Conservation (phyloP, 2,329 filamentous ascomycete genomes). For the Byssoonygena ceratinophila region DNA sequence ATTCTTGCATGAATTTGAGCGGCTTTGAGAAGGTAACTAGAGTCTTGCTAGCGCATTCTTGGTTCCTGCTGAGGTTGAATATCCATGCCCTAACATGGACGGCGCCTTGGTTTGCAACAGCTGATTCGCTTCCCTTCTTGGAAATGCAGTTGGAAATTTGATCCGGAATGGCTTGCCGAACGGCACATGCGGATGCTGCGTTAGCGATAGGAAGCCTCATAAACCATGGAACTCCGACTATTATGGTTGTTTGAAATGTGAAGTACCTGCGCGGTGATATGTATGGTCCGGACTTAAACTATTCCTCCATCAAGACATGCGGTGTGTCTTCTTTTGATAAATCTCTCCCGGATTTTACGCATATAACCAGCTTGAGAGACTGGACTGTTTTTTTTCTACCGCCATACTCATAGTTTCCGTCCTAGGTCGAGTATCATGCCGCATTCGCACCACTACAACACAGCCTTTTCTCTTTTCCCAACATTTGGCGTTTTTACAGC, state of each 20-base stretch:
- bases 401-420: no score
- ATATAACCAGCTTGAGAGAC: neutral
- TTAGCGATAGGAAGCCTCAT: neutral
- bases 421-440: no score
- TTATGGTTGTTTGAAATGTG: neutral
- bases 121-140: constrained; percentile 2
- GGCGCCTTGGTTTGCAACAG: neutral
- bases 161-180: constrained; percentile 1
- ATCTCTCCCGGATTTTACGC: neutral
- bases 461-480: no score
- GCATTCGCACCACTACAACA: no score
- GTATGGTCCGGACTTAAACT: neutral
- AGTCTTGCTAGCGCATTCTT: neutral
- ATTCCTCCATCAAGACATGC: neutral
- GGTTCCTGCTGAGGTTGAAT: neutral
- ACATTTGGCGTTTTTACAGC: no score
- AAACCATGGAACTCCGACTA: no score
- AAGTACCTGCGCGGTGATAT: neutral
- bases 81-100: neutral
- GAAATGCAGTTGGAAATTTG: neutral
- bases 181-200: neutral
- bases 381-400: no score
- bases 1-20: neutral
- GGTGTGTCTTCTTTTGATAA: neutral
- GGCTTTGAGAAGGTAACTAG: neutral